Evolutionary conservation across 257 asterid genomes (phyloP).

Genomic region (Perilla frutescens): DNA sequence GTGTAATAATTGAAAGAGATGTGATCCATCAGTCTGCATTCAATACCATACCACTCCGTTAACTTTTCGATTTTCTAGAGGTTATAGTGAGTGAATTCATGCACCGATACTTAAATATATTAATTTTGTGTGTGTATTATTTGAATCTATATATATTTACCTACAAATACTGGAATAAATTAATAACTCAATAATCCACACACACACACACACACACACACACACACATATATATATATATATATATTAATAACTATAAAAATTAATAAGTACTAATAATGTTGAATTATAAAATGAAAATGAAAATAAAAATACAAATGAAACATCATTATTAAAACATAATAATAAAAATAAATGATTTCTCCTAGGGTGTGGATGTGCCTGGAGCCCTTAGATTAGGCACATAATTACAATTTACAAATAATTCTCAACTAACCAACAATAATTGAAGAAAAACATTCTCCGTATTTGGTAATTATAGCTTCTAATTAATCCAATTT

Average conservation of each 20-base stretch:
- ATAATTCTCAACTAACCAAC: constrained; percentile 23
- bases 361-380: neutral
- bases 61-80: no score
- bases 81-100: no score
- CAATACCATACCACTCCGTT: no score
- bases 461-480: constrained; percentile 10
- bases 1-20: no score
- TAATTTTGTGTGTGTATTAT: no score
- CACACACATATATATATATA: no score
- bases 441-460: neutral
- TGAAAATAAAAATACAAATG: neutral
- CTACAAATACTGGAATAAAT: no score
- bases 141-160: no score
- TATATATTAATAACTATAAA: neutral
- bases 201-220: no score
- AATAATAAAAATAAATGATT: neutral
- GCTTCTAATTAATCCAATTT: neutral
- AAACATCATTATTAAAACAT: neutral
- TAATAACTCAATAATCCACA: no score
- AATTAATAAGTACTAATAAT: neutral
- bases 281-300: neutral
- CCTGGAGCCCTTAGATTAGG: neutral
- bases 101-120: no score
- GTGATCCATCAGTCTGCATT: no score
- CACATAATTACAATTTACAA: neutral